Percentiles rank a stretch among this genome's conserved stretches.
These are phyloP conservation scores for Limonomyces culmigenus DNA, from an alignment of 1,284 basidiomycete species.

Conservation along the genomic window DNA sequence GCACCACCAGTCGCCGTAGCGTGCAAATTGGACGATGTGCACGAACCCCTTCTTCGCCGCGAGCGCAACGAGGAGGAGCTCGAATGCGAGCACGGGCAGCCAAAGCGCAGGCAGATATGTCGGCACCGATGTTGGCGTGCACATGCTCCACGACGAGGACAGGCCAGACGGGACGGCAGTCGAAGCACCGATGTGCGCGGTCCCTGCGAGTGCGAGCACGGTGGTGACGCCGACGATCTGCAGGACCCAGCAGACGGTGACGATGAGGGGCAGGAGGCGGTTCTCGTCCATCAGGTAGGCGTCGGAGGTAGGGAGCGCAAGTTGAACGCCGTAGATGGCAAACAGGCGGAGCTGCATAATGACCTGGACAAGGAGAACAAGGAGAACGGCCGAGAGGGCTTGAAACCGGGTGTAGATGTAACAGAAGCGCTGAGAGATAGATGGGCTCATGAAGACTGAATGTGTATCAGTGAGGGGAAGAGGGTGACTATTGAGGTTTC, in stretches of 20 bases:
- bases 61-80: conserved; percentile 10
- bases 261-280: not conserved
- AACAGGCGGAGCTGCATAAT: conserved; percentile 13
- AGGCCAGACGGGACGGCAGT: too few species aligned
- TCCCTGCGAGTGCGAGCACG: conserved; percentile 8
- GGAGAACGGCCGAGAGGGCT: not conserved
- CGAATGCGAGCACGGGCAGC: conserved; percentile 12
- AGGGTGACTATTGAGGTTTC: too few species aligned
- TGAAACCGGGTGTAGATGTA: not conserved
- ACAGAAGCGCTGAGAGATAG: too few species aligned
- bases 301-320: conserved; percentile 5
- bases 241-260: conserved; percentile 8
- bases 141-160: too few species aligned
- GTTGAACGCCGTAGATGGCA: conserved; percentile 11
- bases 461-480: too few species aligned
- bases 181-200: too few species aligned
- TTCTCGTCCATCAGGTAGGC: not conserved
- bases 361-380: conserved; percentile 6
- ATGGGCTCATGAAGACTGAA: too few species aligned
- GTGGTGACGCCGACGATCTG: conserved; percentile 9
- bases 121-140: conserved; percentile 9
- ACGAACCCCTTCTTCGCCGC: conserved; percentile 8
- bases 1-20: not conserved
- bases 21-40: conserved; percentile 8
- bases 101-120: conserved; percentile 12